Evolutionary conservation across 73 alveolate genomes (phyloP), one percentile per base, ranked within the genome.

Genomic region (Paramecium pentaurelia): DNA sequence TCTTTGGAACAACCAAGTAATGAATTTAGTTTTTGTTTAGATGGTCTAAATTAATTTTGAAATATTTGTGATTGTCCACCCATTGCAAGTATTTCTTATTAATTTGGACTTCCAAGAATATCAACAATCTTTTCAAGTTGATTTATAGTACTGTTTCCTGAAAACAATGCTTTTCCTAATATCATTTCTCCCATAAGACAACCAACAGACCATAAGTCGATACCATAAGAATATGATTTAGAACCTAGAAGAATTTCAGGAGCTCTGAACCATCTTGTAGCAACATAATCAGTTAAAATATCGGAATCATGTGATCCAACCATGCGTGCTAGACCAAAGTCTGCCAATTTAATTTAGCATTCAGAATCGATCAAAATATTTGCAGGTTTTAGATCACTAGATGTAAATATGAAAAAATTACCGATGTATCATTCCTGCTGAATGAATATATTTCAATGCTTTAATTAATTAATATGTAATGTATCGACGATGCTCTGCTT

Each of bases 241-340:
- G 97, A 73, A 86, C 93, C 90, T 16, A 97, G 58, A 36, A 96
- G 64, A 59, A 96, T 88, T 71, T 96, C 98, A 1, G 98, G 98
- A 2, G 98, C 98, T 75, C 99, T 45, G 86, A 96, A 97, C 99
- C 99, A 97, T 54, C 99, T 58, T 9, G 98, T 96, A 22, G 97
- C 95, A 2, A 96, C 98, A 96, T 97, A 97, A 59, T 95, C 98
- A 10, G 99, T 96, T 58, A 95, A 92, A 10, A 94, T 88, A 58
- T 86, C 93, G 18, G 93, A 49, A 40, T 60, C 87, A 27, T 92
- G 92, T 38, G 71, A 59, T 5, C 87, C 71, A 37, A 86, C 93
- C 49, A 93, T 92, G 30, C 98, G 89, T 34, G 98, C 98, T 38
- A 96, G 86, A 42, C 99, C 98, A 92, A 96, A 97, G 51, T 97